Evolutionary conservation across 805 yeast genomes (phyloP).

Genomic region (Starmerella potacharoeniae): DNA sequence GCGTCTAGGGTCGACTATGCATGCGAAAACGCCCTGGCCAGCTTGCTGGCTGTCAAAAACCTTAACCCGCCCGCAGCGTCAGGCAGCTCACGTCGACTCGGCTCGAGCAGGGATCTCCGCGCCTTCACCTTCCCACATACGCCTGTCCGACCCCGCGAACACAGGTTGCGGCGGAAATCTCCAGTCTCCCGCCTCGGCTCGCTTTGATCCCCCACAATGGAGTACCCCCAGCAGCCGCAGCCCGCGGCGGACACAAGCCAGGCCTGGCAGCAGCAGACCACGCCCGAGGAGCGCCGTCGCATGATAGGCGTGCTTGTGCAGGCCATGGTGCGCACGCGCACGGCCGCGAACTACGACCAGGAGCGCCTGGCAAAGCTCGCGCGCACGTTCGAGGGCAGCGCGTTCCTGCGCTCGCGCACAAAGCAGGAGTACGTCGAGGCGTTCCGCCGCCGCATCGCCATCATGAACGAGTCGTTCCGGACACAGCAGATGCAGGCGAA

Average conservation of each 20-base stretch:
- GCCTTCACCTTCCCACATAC: not conserved
- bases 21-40: not conserved
- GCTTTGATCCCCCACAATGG: not conserved
- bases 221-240: not conserved
- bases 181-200: not conserved
- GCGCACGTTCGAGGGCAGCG: conserved; percentile 26
- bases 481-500: conserved; percentile 4
- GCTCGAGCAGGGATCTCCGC: not conserved
- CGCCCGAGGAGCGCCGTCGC: conserved; percentile 20
- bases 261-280: conserved; percentile 19
- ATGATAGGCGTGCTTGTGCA: conserved; percentile 16
- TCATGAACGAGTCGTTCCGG: conserved; percentile 11
- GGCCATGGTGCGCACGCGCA: conserved; percentile 18
- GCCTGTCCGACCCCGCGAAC: not conserved
- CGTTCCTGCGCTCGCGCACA: conserved; percentile 24
- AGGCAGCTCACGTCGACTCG: not conserved
- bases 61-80: not conserved
- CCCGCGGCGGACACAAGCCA: not conserved
- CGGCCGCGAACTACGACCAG: conserved; percentile 21
- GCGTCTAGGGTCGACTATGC: not conserved
- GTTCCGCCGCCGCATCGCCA: conserved; percentile 12
- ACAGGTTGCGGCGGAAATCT: not conserved
- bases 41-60: conserved; percentile 1
- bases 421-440: conserved; percentile 23
- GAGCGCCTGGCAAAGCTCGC: conserved; percentile 27